Base-by-base conservation (phyloP, 139 green algal species). In the Ettlia oleoabundans region DNA sequence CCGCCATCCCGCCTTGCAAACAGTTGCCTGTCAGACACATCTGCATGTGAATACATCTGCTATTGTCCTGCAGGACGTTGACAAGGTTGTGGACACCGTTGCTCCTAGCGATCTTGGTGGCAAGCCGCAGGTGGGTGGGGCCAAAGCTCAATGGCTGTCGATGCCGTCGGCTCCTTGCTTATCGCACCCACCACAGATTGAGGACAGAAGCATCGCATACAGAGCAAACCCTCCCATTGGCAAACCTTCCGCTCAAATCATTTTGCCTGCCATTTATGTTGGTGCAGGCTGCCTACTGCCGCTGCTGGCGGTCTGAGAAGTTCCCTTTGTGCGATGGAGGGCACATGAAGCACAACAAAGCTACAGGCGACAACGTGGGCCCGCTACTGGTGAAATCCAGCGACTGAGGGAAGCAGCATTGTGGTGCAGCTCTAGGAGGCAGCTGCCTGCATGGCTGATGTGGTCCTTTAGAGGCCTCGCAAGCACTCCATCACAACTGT, bases 261-360 rank as follows among this genome's bases (percentile, higher is more conserved):
- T n/a, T n/a, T n/a, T n/a, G n/a, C n/a, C n/a, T n/a, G n/a, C n/a
- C n/a, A n/a, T n/a, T n/a, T n/a, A n/a, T n/a, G n/a, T n/a, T n/a
- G n/a, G n/a, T n/a, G n/a, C n/a, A n/a, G n/a, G n/a, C n/a, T n/a
- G 40, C 53, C 9, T 68, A 68, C 58, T 81, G 75, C 41, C 62
- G 75, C 52, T 81, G 75, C 42, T 85, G 64, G 72, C 89, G 78
- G 21, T 69, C 42, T 15, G 40, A 22, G 5, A 83, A 28, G 53
- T 96, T 96, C 76, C 92, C 92, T 35, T 82, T 90, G 41, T 96
- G 92, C 76, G 71, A 95, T 62, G 68, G 37, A 41, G 73, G 35
- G 3, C 93, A 96, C 38, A 47, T 91, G 33, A 89, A 89, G 78
- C 88, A 94, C 76, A 96, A 96, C 88, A 89, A 93, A 86, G 92